phyloP scores from a whole-genome alignment of 1,284 basidiomycete genomes.

The Somion occarium region DNA sequence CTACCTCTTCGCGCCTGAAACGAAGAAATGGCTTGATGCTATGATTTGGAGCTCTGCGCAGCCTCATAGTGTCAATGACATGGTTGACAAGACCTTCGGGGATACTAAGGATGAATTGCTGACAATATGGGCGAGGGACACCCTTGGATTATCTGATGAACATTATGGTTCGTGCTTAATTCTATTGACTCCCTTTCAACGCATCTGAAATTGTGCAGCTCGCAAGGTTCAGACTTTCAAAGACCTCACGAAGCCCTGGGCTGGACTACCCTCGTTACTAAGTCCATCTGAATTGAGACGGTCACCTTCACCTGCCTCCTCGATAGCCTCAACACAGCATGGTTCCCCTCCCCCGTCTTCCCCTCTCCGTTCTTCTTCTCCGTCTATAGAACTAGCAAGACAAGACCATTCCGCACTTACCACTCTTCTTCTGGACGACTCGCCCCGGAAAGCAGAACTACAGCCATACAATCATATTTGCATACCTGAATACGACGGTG shows the following conservation, averaged over 20 bases:
- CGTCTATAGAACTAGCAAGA: background rate
- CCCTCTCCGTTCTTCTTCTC: slow-evolving; percentile 11
- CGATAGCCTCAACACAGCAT: too few species aligned
- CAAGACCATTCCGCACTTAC: slow-evolving; percentile 54
- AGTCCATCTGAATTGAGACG: background rate
- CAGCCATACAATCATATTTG: slow-evolving; percentile 83
- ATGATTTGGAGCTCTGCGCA: slow-evolving; percentile 89
- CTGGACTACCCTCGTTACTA: slow-evolving; percentile 29
- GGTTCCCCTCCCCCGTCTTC: slow-evolving; percentile 10
- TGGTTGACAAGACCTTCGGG: slow-evolving; percentile 60
- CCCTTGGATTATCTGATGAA: slow-evolving; percentile 52
- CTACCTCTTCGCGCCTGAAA: slow-evolving; percentile 58
- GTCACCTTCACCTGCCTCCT: slow-evolving; percentile 4
- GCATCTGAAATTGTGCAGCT: slow-evolving; percentile 31
- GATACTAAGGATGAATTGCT: slow-evolving; percentile 39
- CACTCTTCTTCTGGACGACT: slow-evolving; percentile 81
- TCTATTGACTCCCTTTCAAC: slow-evolving; percentile 10
- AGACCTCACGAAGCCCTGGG: slow-evolving; percentile 75
- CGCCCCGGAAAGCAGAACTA: slow-evolving; percentile 66
- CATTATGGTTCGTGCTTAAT: slow-evolving; percentile 58
- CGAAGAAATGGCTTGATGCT: slow-evolving; percentile 62
- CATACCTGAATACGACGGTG: slow-evolving; percentile 59
- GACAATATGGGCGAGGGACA: slow-evolving; percentile 78
- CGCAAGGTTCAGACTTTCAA: slow-evolving; percentile 71
- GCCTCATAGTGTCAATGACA: slow-evolving; percentile 70